Base-by-base conservation (phyloP, 345 rosid species). In the Brassica rapa region DNA sequence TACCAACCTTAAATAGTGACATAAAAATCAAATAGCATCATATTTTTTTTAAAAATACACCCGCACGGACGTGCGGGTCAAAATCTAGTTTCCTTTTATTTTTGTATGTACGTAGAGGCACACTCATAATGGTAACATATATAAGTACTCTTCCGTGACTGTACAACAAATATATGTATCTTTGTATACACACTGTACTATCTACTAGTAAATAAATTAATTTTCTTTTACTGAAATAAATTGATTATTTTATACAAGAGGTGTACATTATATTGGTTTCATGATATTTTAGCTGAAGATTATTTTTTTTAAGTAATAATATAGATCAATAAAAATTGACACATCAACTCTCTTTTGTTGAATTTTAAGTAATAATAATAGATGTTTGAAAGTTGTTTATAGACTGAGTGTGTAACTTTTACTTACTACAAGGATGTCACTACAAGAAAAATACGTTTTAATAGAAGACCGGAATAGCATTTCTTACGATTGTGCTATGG, bases 71-170 rank as follows among this genome's bases (percentile, higher is more conserved):
- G 19, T 19, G 19, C 19, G 19, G 19, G 19, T 19, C 19, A 19
- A 19, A 19, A 19, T 19, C 19, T 19, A 19, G 19, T 62, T 62
- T 79, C 25, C 53, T 3, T 72, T 57, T 43, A 16, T 2, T 59
- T 8, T 29, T 33, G 37, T 53, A 59, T 37, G 67, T 74, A 73
- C 59, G 62, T 73, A 33, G 46, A 67, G 69, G 62, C 35, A 37
- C 68, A 66, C 25, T 77, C 62, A 59, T 57, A 35, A 63, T 63
- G 25, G 9, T 63, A 7, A 41, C 49, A 41, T 10, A 35, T 64
- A 64, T 24, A 64, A 24, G 77, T 79, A 79, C 53, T 46, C 35
- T 23, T 51, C 21, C 10, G 16, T 74, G 46, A 67, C 60, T 68
- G 46, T 73, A 49, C 46, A 73, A 46, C 66, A 72, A 65, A 33